A percentile compares a stretch with the other conserved stretches of the same genome.
Conservation (phyloP, 1,139 yeast genomes). For the Saccharomycopsis hybrid region DNA sequence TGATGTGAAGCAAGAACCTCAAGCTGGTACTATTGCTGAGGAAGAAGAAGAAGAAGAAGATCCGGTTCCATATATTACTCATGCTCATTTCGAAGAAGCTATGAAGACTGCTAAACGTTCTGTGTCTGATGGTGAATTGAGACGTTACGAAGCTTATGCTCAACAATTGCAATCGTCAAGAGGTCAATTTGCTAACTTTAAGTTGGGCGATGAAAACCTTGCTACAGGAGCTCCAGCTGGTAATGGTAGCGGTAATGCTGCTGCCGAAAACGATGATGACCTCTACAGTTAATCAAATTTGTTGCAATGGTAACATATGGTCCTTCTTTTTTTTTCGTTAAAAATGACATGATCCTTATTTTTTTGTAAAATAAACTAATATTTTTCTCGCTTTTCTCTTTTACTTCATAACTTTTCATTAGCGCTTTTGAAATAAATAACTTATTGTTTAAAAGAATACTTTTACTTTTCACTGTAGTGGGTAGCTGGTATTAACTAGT, state of each 20-base stretch:
- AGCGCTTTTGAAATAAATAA: too few relatives aligned
- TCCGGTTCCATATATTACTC: constrained; percentile 92
- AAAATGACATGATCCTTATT: too few relatives aligned
- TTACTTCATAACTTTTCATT: too few relatives aligned
- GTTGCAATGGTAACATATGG: background rate
- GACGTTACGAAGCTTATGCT: constrained; percentile 98
- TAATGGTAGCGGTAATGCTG: constrained; percentile 27
- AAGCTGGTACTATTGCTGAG: constrained; percentile 16
- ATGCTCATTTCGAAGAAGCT: constrained; percentile 94
- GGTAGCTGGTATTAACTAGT: too few relatives aligned
- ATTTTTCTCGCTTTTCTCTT: too few relatives aligned
- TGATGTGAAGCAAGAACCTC: constrained; percentile 19
- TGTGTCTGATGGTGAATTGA: constrained; percentile 92
- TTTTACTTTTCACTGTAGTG: too few relatives aligned
- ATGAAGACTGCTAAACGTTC: constrained; percentile 99
- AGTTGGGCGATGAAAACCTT: constrained; percentile 51
- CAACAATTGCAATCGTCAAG: constrained; percentile 94
- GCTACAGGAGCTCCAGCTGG: constrained; percentile 35
- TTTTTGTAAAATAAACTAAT: too few relatives aligned
- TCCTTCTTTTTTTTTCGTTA: too few relatives aligned
- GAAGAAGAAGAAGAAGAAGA: constrained; percentile 63
- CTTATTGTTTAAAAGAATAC: too few relatives aligned
- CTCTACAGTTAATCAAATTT: constrained; percentile 56
- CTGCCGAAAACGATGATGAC: constrained; percentile 81
- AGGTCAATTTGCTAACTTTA: constrained; percentile 79